phyloP scores from a whole-genome alignment of 2,329 filamentous ascomycete species.

The Botrytis porri region DNA sequence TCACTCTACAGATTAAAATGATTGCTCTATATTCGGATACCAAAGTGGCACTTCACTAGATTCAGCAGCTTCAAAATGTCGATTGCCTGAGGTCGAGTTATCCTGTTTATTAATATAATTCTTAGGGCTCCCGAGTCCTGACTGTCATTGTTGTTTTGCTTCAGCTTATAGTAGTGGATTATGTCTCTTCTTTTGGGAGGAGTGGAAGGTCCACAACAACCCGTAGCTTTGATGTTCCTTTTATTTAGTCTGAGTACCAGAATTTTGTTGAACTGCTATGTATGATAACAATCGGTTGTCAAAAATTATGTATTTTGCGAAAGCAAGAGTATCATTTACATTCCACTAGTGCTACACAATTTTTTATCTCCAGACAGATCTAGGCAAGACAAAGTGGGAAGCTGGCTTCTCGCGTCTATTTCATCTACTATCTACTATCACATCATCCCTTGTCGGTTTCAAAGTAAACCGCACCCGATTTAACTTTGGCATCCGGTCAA shows the following conservation, averaged over 20 bases:
- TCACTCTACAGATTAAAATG: not conserved
- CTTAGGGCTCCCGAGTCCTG: not conserved
- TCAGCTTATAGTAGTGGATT: not conserved
- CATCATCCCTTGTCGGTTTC: not conserved
- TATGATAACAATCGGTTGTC: not conserved
- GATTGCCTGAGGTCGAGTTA: not conserved
- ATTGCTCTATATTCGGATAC: not conserved
- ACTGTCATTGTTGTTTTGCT: not conserved
- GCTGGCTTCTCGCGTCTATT: not conserved
- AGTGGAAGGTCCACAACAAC: not conserved
- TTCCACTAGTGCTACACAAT: not conserved
- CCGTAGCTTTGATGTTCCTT: not conserved
- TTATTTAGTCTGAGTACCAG: not conserved
- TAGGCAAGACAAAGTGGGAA: not conserved
- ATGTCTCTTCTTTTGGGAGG: not conserved
- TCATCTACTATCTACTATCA: not conserved
- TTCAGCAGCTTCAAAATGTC: not conserved
- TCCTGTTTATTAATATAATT: not conserved
- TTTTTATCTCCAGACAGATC: not conserved
- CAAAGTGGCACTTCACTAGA: not conserved
- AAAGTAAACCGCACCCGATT: conserved; percentile 17
- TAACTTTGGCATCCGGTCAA: conserved; percentile 22
- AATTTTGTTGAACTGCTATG: not conserved
- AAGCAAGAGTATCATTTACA: not conserved
- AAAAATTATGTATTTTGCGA: not conserved